phyloP scores from a whole-genome alignment of 2,329 filamentous ascomycete genomes.

The Paecilomyces sp. region DNA sequence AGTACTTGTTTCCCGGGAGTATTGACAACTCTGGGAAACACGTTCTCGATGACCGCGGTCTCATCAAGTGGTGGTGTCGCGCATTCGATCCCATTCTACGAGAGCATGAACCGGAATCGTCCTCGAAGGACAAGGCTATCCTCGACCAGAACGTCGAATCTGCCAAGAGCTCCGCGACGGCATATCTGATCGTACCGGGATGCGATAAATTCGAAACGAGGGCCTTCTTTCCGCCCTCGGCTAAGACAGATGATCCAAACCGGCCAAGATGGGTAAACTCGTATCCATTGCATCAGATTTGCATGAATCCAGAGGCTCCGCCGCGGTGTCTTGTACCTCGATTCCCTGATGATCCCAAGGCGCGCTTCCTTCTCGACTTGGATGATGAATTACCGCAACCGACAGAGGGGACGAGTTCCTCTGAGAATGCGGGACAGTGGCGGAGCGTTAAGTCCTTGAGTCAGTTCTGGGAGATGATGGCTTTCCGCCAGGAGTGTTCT shows the following conservation, averaged over 20 bases:
- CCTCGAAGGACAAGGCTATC: conserved; percentile 21
- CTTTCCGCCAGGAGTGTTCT: conserved; percentile 90
- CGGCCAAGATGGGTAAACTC: conserved; percentile 48
- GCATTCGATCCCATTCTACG: conserved; percentile 70
- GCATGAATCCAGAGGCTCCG: conserved; percentile 60
- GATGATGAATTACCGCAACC: conserved; percentile 65
- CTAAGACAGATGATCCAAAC: conserved; percentile 29
- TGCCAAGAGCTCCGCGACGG: conserved; percentile 47
- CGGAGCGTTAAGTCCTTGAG: conserved; percentile 73
- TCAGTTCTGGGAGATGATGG: conserved; percentile 99
- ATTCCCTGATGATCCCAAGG: conserved; percentile 93
- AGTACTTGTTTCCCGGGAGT: conserved; percentile 92
- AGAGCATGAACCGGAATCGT: conserved; percentile 36
- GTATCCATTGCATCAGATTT: conserved; percentile 67
- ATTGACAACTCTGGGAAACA: conserved; percentile 80
- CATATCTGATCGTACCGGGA: conserved; percentile 80
- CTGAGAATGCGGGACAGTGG: conserved; percentile 62
- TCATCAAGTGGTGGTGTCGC: conserved; percentile 95
- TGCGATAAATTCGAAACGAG: conserved; percentile 73
- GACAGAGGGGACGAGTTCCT: conserved; percentile 18
- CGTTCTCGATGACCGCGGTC: conserved; percentile 78
- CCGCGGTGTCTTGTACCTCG: conserved; percentile 79
- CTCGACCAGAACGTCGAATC: conserved; percentile 22
- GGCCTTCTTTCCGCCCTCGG: conserved; percentile 63
- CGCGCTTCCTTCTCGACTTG: conserved; percentile 78